A percentile compares a stretch with the other conserved stretches of the same genome.
phyloP scores from a whole-genome alignment of 1,284 basidiomycete species.

The Rhodotorula glutinis region DNA sequence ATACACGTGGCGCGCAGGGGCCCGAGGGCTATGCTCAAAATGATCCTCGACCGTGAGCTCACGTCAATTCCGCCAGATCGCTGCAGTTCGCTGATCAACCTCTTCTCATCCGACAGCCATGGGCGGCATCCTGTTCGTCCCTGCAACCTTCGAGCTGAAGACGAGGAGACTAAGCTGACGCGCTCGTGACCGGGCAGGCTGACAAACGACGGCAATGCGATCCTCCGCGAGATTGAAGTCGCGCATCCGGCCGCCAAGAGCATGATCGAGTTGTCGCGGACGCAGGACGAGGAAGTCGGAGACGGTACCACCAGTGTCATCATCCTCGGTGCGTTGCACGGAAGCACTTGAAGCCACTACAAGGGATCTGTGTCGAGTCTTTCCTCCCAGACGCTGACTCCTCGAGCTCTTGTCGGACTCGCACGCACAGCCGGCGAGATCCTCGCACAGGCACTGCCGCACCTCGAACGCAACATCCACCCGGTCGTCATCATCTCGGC shows the following conservation, averaged over 20 bases:
- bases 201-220: slow-evolving; percentile 97
- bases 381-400: too few relatives aligned
- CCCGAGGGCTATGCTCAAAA: slow-evolving; percentile 98
- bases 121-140: slow-evolving; percentile 85
- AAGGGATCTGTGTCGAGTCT: too few relatives aligned
- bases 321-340: slow-evolving; percentile 79
- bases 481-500: slow-evolving; percentile 98
- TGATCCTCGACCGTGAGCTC: slow-evolving; percentile 74
- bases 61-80: background rate
- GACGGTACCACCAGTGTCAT: slow-evolving; percentile 98
- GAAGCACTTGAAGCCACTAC: too few relatives aligned
- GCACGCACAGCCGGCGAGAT: slow-evolving; percentile 80
- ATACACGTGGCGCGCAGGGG: slow-evolving; percentile 46
- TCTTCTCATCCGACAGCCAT: slow-evolving; percentile 56
- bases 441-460: slow-evolving; percentile 86
- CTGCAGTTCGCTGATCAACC: slow-evolving; percentile 1
- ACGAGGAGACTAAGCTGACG: background rate
- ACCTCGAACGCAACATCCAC: slow-evolving; percentile 94
- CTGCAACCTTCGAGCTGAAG: background rate
- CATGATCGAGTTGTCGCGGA: slow-evolving; percentile 97
- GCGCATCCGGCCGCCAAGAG: slow-evolving; percentile 98
- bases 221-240: slow-evolving; percentile 95
- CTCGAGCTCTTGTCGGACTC: background rate
- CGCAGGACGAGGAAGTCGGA: slow-evolving; percentile 97
- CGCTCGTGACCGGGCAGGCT: slow-evolving; percentile 57